Percentiles rank a stretch among this genome's conserved stretches.
phyloP scores from a whole-genome alignment of 2,329 filamentous ascomycete species.

The Thielaviopsis ethacetica region DNA sequence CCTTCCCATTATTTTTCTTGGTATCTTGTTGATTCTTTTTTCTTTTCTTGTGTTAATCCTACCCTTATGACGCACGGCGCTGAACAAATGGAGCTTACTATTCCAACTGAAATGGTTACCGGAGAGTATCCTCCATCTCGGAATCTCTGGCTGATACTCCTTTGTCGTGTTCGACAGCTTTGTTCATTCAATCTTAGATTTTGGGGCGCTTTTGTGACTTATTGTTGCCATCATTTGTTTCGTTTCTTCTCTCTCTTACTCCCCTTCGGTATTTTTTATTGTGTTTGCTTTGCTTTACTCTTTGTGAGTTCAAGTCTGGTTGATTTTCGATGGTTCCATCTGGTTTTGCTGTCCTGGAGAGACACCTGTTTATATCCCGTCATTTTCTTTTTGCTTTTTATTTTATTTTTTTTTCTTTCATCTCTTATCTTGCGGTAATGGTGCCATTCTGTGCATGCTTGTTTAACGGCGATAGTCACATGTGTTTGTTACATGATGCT shows the following conservation, averaged over 20 bases:
- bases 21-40: slow-evolving; percentile 2
- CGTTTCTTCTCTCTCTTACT: slow-evolving; percentile 2
- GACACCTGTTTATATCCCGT: not conserved
- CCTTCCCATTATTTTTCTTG: not conserved
- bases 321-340: not conserved
- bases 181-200: not conserved
- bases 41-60: not conserved
- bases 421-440: not conserved
- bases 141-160: no score
- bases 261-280: not conserved
- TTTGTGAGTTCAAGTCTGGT: not conserved
- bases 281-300: not conserved
- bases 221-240: not conserved
- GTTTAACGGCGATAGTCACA: no score
- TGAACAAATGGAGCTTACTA: not conserved
- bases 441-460: no score
- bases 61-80: not conserved
- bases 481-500: no score
- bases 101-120: not conserved
- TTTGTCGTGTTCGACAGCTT: not conserved
- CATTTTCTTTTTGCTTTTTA: not conserved
- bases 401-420: not conserved
- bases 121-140: no score
- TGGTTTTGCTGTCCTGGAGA: not conserved
- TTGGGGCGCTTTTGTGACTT: not conserved